Evolutionary conservation across 2,329 filamentous ascomycete genomes (phyloP).

Genomic region (Ophiostoma himal-ulmi): DNA sequence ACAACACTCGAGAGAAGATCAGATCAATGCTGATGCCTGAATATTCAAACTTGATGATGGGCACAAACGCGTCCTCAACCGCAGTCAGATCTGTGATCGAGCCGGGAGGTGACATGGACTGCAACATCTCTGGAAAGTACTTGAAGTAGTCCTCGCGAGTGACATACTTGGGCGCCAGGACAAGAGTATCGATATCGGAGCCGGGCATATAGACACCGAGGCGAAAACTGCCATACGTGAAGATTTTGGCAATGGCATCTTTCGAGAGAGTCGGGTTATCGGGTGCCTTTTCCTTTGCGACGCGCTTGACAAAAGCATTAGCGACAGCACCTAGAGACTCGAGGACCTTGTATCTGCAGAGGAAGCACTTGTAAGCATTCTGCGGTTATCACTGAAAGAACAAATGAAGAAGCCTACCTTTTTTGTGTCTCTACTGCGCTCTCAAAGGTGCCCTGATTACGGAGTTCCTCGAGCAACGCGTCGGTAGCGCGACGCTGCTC

Average conservation of each 20-base stretch:
- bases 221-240: slow-evolving; percentile 93
- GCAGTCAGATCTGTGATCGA: slow-evolving; percentile 78
- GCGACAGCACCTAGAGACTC: slow-evolving; percentile 71
- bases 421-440: slow-evolving; percentile 73
- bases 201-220: slow-evolving; percentile 90
- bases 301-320: slow-evolving; percentile 78
- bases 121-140: slow-evolving; percentile 73
- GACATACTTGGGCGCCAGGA: slow-evolving; percentile 87
- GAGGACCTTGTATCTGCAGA: slow-evolving; percentile 61
- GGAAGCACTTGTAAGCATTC: background rate
- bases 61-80: slow-evolving; percentile 86
- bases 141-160: slow-evolving; percentile 87
- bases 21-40: slow-evolving; percentile 89
- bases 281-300: slow-evolving; percentile 65
- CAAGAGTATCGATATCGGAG: slow-evolving; percentile 95
- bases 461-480: slow-evolving; percentile 75
- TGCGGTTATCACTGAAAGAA: background rate
- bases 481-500: slow-evolving; percentile 72
- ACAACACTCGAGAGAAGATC: slow-evolving; percentile 72
- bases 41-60: slow-evolving; percentile 95
- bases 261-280: slow-evolving; percentile 72
- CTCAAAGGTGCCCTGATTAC: slow-evolving; percentile 88
- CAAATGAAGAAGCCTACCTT: slow-evolving; percentile 47
- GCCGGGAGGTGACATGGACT: slow-evolving; percentile 68
- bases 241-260: slow-evolving; percentile 83